Conservation (phyloP, 345 rosid genomes). For the Citrus australasica region DNA sequence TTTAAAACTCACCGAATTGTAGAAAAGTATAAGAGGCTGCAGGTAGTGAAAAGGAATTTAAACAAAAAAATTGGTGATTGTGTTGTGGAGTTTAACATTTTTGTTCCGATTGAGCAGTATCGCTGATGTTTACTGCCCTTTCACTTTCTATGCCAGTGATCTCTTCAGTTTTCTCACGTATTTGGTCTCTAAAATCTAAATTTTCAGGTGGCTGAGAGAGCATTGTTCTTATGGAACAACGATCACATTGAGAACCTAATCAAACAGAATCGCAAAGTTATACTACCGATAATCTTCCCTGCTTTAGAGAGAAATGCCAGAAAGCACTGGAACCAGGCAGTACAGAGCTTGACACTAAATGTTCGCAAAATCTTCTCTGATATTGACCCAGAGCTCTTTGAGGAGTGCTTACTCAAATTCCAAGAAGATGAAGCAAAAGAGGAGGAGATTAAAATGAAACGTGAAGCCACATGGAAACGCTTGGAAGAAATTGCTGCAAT, state of each 20-base stretch:
- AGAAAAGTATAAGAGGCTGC: not conserved
- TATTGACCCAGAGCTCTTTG: constrained; percentile 66
- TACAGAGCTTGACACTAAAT: constrained; percentile 70
- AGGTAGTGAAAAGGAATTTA: no score
- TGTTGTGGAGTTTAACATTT: not conserved
- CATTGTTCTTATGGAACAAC: constrained; percentile 85
- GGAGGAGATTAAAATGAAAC: constrained; percentile 40
- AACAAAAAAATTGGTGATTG: not conserved
- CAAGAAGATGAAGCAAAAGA: constrained; percentile 63
- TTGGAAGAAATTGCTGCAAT: constrained; percentile 66
- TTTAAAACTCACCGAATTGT: not conserved
- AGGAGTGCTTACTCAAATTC: constrained; percentile 59
- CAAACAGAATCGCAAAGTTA: constrained; percentile 63
- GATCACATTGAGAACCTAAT: constrained; percentile 83
- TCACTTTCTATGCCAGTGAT: not conserved
- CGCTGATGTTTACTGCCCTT: not conserved
- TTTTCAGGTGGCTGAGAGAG: constrained; percentile 79
- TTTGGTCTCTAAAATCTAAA: not conserved
- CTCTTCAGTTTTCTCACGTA: not conserved
- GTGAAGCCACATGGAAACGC: constrained; percentile 64
- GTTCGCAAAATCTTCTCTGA: constrained; percentile 76
- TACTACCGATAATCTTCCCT: constrained; percentile 75
- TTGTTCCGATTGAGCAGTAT: not conserved
- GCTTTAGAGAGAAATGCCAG: constrained; percentile 68
- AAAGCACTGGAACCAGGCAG: constrained; percentile 83